Evolutionary conservation across 768 basidiomycete species (phyloP).

Genomic region (Mycena sanguinolenta): DNA sequence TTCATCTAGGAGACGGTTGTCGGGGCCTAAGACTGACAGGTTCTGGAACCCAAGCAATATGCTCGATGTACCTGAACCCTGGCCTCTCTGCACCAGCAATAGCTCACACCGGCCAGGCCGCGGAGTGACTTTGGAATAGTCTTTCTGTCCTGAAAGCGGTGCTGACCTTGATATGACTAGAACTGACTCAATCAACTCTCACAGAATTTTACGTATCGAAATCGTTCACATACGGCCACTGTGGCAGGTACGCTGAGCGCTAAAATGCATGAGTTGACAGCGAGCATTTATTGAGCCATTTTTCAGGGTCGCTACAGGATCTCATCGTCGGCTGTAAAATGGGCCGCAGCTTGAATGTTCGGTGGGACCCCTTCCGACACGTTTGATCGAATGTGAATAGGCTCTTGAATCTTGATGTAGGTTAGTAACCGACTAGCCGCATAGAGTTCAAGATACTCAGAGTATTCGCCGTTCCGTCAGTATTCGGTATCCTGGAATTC

Average conservation of each 20-base stretch:
- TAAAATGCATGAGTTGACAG: conserved; percentile 1
- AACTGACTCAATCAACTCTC: not conserved
- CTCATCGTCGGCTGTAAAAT: not conserved
- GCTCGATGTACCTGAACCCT: not conserved
- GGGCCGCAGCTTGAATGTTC: conserved; percentile 3
- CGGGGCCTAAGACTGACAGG: not conserved
- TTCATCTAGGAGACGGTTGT: not conserved
- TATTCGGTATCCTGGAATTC: not conserved
- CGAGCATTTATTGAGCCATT: not conserved
- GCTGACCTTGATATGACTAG: not conserved
- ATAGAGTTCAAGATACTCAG: too few species aligned
- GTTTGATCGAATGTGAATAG: not conserved
- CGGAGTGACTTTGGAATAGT: not conserved
- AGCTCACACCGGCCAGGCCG: not conserved
- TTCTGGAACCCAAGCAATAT: not conserved
- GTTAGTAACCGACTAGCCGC: not conserved
- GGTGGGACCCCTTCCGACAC: not conserved
- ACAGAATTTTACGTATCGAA: not conserved
- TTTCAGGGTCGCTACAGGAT: not conserved
- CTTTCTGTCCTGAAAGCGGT: not conserved
- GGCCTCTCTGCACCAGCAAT: not conserved
- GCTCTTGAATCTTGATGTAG: not conserved
- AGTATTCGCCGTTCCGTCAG: not conserved
- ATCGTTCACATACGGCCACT: conserved; percentile 3
- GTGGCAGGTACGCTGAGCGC: not conserved